Percentiles rank a stretch among this genome's conserved stretches.
Evolutionary conservation across 805 yeast species (phyloP).

Genomic region (Cyberlindnera subsufficiens): DNA sequence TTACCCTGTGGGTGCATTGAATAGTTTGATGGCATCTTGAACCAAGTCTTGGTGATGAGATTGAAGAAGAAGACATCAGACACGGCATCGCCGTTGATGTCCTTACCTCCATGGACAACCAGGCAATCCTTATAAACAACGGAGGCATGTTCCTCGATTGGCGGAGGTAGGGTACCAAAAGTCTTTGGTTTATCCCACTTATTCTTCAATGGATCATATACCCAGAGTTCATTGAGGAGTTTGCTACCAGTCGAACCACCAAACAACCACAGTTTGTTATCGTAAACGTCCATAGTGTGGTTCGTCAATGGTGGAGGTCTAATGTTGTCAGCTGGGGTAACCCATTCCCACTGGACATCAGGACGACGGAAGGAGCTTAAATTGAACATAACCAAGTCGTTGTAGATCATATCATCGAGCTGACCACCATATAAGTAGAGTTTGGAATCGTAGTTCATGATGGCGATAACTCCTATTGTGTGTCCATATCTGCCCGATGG

Average conservation of each 20-base stretch:
- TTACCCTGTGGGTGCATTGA: conserved; percentile 66
- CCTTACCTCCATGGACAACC: conserved; percentile 88
- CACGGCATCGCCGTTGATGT: conserved; percentile 61
- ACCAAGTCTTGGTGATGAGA: conserved; percentile 68
- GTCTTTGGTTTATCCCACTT: conserved; percentile 70
- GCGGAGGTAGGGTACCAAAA: conserved; percentile 66
- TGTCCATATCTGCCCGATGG: conserved; percentile 96
- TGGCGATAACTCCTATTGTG: conserved; percentile 70
- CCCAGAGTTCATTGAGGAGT: conserved; percentile 72
- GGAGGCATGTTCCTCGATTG: conserved; percentile 89
- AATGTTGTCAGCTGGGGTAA: conserved; percentile 44
- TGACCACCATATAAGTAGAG: conserved; percentile 94
- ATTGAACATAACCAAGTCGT: conserved; percentile 83
- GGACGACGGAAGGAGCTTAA: conserved; percentile 80
- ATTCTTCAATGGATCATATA: conserved; percentile 63
- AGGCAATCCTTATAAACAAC: conserved; percentile 71
- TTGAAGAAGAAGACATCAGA: conserved; percentile 71
- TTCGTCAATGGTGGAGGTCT: conserved; percentile 84
- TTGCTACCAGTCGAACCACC: conserved; percentile 85
- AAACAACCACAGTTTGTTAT: conserved; percentile 74
- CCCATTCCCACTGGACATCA: conserved; percentile 76
- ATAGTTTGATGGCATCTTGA: conserved; percentile 44
- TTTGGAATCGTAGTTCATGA: conserved; percentile 48
- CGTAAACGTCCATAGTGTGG: conserved; percentile 81
- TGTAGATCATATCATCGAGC: conserved; percentile 72